Percentiles rank a stretch among this genome's conserved stretches.
phyloP scores from a whole-genome alignment of 2,329 filamentous ascomycete genomes.

The Aspergillus sp. region DNA sequence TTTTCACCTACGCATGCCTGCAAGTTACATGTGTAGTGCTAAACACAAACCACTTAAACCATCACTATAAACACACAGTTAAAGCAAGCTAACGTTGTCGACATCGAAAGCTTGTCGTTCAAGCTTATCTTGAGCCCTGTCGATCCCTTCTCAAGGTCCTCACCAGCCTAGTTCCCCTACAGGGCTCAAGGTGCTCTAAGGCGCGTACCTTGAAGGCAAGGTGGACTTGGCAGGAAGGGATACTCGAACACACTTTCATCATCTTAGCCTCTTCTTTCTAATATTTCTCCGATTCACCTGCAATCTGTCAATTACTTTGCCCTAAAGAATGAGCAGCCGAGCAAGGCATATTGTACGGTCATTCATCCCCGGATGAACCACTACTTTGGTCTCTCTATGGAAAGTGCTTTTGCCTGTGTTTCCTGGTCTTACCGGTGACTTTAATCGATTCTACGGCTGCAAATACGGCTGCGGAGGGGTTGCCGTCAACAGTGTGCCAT shows the following conservation, averaged over 20 bases:
- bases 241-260: not conserved
- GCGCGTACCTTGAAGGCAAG: constrained; percentile 1
- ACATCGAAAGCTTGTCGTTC: constrained; percentile 4
- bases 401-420: no score
- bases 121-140: constrained; percentile 6
- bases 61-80: no score
- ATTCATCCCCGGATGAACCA: not conserved
- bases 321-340: not conserved
- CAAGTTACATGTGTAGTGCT: not conserved
- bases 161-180: not conserved
- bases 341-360: not conserved
- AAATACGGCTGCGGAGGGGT: not conserved
- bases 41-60: not conserved
- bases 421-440: no score
- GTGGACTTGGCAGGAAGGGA: not conserved
- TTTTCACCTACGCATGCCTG: not conserved
- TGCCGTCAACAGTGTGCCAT: not conserved
- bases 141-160: constrained; percentile 9
- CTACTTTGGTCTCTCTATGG: not conserved
- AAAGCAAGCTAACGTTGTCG: not conserved
- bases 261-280: not conserved
- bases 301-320: not conserved
- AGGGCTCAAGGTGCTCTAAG: not conserved
- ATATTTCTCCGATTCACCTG: not conserved
- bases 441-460: not conserved